phyloP scores from a whole-genome alignment of 805 yeast genomes.

The Candida ovalis region DNA sequence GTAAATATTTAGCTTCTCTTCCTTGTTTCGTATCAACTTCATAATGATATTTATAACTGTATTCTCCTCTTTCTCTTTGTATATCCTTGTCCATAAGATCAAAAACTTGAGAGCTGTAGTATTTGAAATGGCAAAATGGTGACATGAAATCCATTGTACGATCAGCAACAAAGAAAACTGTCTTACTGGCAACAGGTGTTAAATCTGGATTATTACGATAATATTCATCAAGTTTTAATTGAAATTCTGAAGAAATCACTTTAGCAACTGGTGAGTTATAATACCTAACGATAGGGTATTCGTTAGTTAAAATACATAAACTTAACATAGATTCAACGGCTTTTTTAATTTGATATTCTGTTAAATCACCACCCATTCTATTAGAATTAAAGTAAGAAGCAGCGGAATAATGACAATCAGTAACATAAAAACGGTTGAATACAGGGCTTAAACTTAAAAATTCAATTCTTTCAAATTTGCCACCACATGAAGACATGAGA shows the following conservation, averaged over 20 bases:
- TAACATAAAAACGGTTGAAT: slow-evolving; percentile 69
- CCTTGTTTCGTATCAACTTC: slow-evolving; percentile 27
- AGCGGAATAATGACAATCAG: slow-evolving; percentile 57
- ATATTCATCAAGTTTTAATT: slow-evolving; percentile 67
- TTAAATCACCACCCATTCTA: slow-evolving; percentile 55
- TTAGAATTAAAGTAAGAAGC: slow-evolving; percentile 75
- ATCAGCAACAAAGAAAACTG: slow-evolving; percentile 75
- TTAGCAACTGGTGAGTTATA: slow-evolving; percentile 52
- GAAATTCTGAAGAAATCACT: slow-evolving; percentile 66
- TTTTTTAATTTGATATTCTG: slow-evolving; percentile 50
- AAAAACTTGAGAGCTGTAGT: slow-evolving; percentile 88
- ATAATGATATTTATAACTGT: slow-evolving; percentile 25
- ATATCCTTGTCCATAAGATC: slow-evolving; percentile 45
- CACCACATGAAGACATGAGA: slow-evolving; percentile 21
- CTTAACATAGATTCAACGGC: slow-evolving; percentile 67
- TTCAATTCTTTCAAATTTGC: slow-evolving; percentile 30
- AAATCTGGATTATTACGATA: slow-evolving; percentile 65
- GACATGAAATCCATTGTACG: slow-evolving; percentile 79
- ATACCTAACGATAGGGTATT: slow-evolving; percentile 81
- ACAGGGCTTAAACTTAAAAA: slow-evolving; percentile 54
- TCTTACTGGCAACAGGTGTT: slow-evolving; percentile 45
- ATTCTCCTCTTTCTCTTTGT: slow-evolving; percentile 24
- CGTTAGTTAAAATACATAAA: slow-evolving; percentile 76
- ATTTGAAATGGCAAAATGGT: slow-evolving; percentile 84
- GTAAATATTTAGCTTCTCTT: slow-evolving; percentile 20